Conservation (phyloP, 805 yeast species). For the Candida coquimbonensis region DNA sequence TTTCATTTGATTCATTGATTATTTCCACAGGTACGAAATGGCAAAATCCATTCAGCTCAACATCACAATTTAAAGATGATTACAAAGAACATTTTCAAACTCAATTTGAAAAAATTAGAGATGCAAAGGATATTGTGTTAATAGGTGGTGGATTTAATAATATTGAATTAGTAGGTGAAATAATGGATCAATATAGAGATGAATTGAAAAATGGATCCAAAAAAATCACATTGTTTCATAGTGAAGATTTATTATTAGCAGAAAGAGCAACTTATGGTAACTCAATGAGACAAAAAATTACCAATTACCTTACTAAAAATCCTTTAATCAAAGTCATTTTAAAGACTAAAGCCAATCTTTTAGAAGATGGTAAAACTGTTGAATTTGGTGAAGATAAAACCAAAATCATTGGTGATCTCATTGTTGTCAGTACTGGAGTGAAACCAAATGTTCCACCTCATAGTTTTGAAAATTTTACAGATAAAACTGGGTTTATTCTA, state of each 20-base stretch:
- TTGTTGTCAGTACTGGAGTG: slow-evolving; percentile 5
- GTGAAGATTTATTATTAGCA: slow-evolving; percentile 10
- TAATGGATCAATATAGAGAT: slow-evolving; percentile 17
- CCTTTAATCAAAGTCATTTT: slow-evolving; percentile 9
- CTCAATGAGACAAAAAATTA: slow-evolving; percentile 7
- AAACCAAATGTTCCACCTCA: slow-evolving; percentile 10
- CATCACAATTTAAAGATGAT: slow-evolving; percentile 12
- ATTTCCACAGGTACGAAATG: slow-evolving; percentile 27
- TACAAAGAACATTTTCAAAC: slow-evolving; percentile 10
- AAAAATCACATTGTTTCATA: slow-evolving; percentile 16
- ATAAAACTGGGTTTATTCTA: slow-evolving; percentile 6
- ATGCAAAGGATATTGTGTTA: slow-evolving; percentile 23
- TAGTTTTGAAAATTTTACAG: neutral
- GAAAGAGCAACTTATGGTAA: slow-evolving; percentile 6
- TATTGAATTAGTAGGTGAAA: slow-evolving; percentile 28
- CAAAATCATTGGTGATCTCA: slow-evolving; percentile 5
- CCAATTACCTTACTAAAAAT: slow-evolving; percentile 3
- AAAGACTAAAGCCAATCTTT: slow-evolving; percentile 3
- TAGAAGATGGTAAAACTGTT: slow-evolving; percentile 1
- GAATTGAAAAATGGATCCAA: slow-evolving; percentile 11
- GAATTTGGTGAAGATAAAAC: neutral
- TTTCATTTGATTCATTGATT: slow-evolving; percentile 21
- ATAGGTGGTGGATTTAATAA: slow-evolving; percentile 30
- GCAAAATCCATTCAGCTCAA: slow-evolving; percentile 21
- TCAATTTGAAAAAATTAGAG: slow-evolving; percentile 12